These are phyloP conservation scores for Rhizophora apiculata DNA, from an alignment of 345 rosid species.

Conservation along the genomic window DNA sequence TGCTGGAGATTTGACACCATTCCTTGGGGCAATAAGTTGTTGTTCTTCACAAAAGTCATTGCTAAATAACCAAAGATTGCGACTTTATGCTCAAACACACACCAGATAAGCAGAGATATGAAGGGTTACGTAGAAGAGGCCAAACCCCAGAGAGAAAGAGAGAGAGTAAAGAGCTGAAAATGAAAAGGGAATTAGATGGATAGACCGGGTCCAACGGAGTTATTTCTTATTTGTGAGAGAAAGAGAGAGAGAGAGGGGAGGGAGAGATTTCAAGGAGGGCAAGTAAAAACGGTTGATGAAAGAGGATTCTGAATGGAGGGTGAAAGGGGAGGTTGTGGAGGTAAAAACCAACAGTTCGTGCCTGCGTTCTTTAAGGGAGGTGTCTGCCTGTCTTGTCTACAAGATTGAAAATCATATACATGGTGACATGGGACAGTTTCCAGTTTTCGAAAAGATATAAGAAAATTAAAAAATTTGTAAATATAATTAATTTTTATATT, in stretches of 20 bases:
- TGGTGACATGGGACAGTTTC: too few relatives aligned
- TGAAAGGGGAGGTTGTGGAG: too few relatives aligned
- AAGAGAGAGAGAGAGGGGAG: background rate
- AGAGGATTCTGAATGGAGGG: too few relatives aligned
- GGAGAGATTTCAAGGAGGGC: background rate
- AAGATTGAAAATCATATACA: too few relatives aligned
- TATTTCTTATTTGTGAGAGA: background rate
- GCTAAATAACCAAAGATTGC: background rate
- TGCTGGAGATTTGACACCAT: slow-evolving; percentile 36
- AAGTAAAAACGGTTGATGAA: too few relatives aligned
- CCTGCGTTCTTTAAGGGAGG: too few relatives aligned
- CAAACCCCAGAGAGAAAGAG: background rate
- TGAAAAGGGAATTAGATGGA: background rate
- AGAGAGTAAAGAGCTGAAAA: background rate
- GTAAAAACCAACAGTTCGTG: too few relatives aligned
- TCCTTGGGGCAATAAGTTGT: slow-evolving; percentile 36
- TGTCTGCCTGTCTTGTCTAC: too few relatives aligned
- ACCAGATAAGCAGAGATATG: background rate
- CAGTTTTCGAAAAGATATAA: too few relatives aligned
- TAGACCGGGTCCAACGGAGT: background rate
- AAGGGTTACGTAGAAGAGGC: background rate
- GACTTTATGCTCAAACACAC: background rate
- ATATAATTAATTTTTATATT: too few relatives aligned
- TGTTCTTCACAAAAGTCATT: slow-evolving; percentile 26
- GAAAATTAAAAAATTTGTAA: too few relatives aligned